phyloP scores from a whole-genome alignment of 345 rosid genomes.

The Turnera subulata region DNA sequence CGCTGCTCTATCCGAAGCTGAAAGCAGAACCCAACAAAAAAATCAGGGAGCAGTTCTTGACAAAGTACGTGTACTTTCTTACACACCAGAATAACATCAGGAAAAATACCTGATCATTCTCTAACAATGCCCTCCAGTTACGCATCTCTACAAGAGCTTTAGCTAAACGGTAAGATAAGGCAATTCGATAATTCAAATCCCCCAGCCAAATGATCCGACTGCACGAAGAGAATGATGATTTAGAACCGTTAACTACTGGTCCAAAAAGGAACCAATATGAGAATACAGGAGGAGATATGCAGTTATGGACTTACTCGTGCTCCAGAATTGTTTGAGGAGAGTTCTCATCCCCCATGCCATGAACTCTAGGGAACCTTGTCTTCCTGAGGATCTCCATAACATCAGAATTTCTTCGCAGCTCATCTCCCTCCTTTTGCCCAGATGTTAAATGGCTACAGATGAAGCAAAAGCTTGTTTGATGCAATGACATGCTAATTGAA shows the following conservation, averaged over 20 bases:
- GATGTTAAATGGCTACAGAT: slow-evolving; percentile 94
- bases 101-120: slow-evolving; percentile 85
- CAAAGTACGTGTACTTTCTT: too few species aligned
- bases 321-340: slow-evolving; percentile 86
- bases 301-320: slow-evolving; percentile 59
- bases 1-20: slow-evolving; percentile 84
- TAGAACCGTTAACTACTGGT: not conserved
- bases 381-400: slow-evolving; percentile 95
- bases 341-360: slow-evolving; percentile 50
- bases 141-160: slow-evolving; percentile 98
- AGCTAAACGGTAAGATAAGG: slow-evolving; percentile 75
- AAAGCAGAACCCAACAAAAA: slow-evolving; percentile 12
- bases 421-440: slow-evolving; percentile 98
- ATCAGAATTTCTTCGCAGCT: slow-evolving; percentile 85
- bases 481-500: slow-evolving; percentile 91
- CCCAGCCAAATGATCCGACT: slow-evolving; percentile 98
- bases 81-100: slow-evolving; percentile 2
- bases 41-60: slow-evolving; percentile 11
- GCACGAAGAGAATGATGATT: slow-evolving; percentile 18
- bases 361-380: slow-evolving; percentile 88
- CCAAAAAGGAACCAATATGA: not conserved
- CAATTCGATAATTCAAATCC: slow-evolving; percentile 92
- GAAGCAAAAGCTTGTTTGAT: slow-evolving; percentile 96
- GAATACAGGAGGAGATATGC: not conserved
- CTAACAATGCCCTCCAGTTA: slow-evolving; percentile 84